Evolutionary conservation across 495 filamentous ascomycete genomes (phyloP).

Genomic region (Beverwykella pulmonaria): DNA sequence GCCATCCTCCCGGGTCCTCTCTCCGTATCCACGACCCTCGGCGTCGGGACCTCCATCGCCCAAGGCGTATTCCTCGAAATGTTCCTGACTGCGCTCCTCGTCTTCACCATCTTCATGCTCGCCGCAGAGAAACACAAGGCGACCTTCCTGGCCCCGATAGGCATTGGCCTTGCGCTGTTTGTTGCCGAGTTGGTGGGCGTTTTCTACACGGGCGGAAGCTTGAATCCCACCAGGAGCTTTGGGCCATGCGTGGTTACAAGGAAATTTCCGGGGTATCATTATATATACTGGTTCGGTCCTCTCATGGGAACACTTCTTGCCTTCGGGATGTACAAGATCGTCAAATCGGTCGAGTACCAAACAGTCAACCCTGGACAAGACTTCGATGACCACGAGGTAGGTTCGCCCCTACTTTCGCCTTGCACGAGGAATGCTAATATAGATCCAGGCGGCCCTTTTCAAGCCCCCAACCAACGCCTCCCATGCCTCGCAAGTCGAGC

Average conservation of each 20-base stretch:
- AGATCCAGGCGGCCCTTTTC: conserved; percentile 31
- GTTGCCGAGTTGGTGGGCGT: conserved; percentile 69
- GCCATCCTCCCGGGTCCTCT: conserved; percentile 65
- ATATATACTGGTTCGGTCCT: conserved; percentile 62
- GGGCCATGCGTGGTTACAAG: conserved; percentile 68
- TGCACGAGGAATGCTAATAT: not conserved
- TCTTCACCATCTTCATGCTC: conserved; percentile 80
- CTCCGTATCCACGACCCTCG: conserved; percentile 62
- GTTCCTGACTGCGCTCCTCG: conserved; percentile 75
- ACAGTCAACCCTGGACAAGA: conserved; percentile 80
- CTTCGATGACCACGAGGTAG: conserved; percentile 44
- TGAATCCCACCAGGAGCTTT: conserved; percentile 72
- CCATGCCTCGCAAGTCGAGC: conserved; percentile 23
- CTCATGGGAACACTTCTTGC: conserved; percentile 45
- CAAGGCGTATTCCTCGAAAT: conserved; percentile 79
- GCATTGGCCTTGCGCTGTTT: conserved; percentile 73
- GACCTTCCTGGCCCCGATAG: conserved; percentile 78
- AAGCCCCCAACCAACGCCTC: conserved; percentile 25
- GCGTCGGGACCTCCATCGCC: conserved; percentile 57
- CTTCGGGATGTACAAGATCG: conserved; percentile 46
- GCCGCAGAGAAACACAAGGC: conserved; percentile 81
- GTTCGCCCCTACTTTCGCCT: not conserved
- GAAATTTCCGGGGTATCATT: conserved; percentile 67
- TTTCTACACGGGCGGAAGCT: conserved; percentile 70
- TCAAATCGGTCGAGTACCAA: conserved; percentile 68